phyloP scores from a whole-genome alignment of 805 yeast genomes.

The Starmerella khaoyaiensis region DNA sequence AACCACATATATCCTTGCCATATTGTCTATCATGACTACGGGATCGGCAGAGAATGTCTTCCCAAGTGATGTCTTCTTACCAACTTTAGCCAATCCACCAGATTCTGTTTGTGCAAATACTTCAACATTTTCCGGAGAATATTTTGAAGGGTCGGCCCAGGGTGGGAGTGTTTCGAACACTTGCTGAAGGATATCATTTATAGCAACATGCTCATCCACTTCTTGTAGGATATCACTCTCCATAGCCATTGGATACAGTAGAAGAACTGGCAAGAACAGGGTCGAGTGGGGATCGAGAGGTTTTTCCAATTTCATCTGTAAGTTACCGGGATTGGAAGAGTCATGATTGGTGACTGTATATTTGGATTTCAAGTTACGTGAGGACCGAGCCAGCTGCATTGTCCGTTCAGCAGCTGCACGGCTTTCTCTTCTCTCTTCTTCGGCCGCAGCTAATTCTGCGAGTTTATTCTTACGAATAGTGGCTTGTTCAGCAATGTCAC shows the following conservation, averaged over 20 bases:
- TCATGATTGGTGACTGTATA: constrained; percentile 8
- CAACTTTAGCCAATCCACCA: constrained; percentile 79
- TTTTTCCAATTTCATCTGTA: constrained; percentile 22
- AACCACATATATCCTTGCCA: constrained; percentile 61
- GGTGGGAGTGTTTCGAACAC: constrained; percentile 54
- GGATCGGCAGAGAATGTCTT: constrained; percentile 53
- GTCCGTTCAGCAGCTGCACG: constrained; percentile 24
- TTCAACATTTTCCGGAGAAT: constrained; percentile 46
- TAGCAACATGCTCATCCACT: constrained; percentile 58
- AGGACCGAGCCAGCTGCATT: constrained; percentile 42
- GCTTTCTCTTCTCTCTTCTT: constrained; percentile 3
- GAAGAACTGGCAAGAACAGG: constrained; percentile 65
- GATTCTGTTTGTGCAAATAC: constrained; percentile 68
- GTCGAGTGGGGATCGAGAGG: constrained; percentile 43
- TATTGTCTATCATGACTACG: constrained; percentile 65
- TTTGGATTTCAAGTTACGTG: constrained; percentile 34
- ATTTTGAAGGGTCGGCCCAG: constrained; percentile 47
- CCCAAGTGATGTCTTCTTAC: constrained; percentile 57
- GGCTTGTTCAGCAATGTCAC: constrained; percentile 34
- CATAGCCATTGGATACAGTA: constrained; percentile 69
- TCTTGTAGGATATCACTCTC: constrained; percentile 74
- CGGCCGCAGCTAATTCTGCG: constrained; percentile 10
- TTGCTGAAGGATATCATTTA: constrained; percentile 46
- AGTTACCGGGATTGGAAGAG: constrained; percentile 35
- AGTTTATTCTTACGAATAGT: constrained; percentile 28